Evolutionary conservation across 257 asterid species (phyloP).

Genomic region (Fraxinus cuspidata): DNA sequence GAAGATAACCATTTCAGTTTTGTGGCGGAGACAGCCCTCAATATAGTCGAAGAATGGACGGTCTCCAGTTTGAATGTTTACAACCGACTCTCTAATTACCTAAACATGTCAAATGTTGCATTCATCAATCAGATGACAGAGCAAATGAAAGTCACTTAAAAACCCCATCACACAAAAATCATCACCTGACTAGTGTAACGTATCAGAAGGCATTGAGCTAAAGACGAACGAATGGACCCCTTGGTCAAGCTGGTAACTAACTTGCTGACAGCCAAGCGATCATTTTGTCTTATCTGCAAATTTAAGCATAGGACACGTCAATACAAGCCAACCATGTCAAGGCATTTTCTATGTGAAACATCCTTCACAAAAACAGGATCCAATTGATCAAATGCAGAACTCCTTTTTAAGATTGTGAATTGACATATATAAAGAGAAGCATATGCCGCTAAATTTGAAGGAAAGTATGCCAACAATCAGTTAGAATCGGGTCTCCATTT

Average conservation of each 20-base stretch:
- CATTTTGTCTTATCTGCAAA: conserved; percentile 87
- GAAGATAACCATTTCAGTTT: conserved; percentile 91
- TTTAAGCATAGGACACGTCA: conserved; percentile 18
- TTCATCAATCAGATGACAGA: conserved; percentile 23
- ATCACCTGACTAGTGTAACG: conserved; percentile 89
- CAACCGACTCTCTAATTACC: conserved; percentile 86
- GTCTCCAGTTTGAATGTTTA: conserved; percentile 67
- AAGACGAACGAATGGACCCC: conserved; percentile 86
- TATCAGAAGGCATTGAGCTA: conserved; percentile 94
- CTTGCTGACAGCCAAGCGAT: conserved; percentile 82
- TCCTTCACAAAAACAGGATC: neutral
- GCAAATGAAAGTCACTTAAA: conserved; percentile 11
- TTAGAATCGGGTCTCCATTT: neutral
- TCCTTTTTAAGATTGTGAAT: conserved; percentile 2
- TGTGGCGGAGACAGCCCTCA: conserved; percentile 92
- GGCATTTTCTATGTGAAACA: conserved; percentile 12
- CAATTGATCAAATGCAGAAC: neutral
- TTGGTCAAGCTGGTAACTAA: conserved; percentile 85
- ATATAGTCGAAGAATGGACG: conserved; percentile 92
- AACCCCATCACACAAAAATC: conserved; percentile 18
- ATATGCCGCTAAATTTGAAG: neutral
- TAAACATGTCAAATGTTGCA: conserved; percentile 30
- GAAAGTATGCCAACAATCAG: neutral
- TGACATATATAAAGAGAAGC: neutral
- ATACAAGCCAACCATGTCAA: conserved; percentile 27